phyloP scores from a whole-genome alignment of 2,329 filamentous ascomycete species.

The Aciculosporium take region DNA sequence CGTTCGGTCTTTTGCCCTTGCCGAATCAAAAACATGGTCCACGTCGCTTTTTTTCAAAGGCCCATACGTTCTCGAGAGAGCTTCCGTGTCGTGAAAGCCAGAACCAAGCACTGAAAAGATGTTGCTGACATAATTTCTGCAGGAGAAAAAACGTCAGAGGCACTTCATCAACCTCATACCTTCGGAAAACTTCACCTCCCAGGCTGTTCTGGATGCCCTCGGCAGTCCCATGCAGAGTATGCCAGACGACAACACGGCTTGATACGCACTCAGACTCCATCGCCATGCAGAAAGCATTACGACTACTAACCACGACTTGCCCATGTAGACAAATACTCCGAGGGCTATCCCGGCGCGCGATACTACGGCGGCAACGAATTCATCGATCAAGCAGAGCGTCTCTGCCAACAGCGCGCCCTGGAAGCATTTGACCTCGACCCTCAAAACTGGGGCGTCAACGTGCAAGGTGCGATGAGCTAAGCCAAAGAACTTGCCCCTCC shows the following conservation, averaged over 20 bases:
- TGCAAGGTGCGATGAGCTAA: constrained; percentile 48
- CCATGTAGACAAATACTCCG: constrained; percentile 78
- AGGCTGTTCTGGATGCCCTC: constrained; percentile 79
- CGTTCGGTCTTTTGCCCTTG: background rate
- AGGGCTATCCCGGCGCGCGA: constrained; percentile 88
- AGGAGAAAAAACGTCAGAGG: constrained; percentile 94
- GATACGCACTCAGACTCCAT: too few species aligned
- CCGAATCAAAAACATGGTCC: background rate
- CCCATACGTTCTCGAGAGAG: too few species aligned
- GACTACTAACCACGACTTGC: background rate
- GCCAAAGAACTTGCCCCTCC: background rate
- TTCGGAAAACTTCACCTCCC: constrained; percentile 90
- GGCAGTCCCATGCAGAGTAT: constrained; percentile 91
- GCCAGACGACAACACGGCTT: constrained; percentile 11
- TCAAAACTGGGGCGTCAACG: constrained; percentile 92
- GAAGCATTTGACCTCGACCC: constrained; percentile 73
- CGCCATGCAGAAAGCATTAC: constrained; percentile 2
- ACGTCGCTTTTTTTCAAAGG: too few species aligned
- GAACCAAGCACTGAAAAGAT: background rate
- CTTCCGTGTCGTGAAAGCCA: background rate
- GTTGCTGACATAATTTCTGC: background rate
- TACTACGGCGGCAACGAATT: constrained; percentile 97
- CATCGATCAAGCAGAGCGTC: constrained; percentile 77
- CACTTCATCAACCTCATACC: constrained; percentile 97
- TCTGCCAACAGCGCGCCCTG: constrained; percentile 82